phyloP scores from a whole-genome alignment of 2,329 filamentous ascomycete genomes.

The Botryotinia calthae region DNA sequence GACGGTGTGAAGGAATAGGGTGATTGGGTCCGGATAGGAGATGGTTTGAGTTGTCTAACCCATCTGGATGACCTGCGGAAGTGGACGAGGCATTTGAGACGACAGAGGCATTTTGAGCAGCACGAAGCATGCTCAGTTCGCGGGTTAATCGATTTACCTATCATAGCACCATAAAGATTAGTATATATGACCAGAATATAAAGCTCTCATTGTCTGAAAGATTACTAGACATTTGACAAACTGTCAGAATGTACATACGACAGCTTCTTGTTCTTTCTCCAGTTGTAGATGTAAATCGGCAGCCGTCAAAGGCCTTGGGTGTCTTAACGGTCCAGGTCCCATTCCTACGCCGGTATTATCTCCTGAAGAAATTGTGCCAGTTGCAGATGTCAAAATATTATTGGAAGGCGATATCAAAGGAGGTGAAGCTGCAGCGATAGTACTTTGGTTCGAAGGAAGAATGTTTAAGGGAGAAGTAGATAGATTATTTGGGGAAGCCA shows the following conservation, averaged over 20 bases:
- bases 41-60: constrained; percentile 51
- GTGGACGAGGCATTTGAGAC: constrained; percentile 64
- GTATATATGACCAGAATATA: background rate
- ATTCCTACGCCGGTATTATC: constrained; percentile 49
- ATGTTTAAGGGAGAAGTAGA: constrained; percentile 69
- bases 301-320: constrained; percentile 82
- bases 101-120: constrained; percentile 64
- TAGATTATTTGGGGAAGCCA: constrained; percentile 49
- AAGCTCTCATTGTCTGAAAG: background rate
- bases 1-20: constrained; percentile 52
- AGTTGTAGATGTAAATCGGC: constrained; percentile 86
- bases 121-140: constrained; percentile 80
- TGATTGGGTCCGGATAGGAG: constrained; percentile 57
- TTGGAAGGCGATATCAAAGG: constrained; percentile 32
- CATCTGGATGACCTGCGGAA: constrained; percentile 51
- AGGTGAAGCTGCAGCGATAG: constrained; percentile 33
- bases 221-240: background rate
- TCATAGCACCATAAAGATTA: constrained; percentile 8
- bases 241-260: constrained; percentile 56
- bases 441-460: constrained; percentile 42
- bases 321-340: constrained; percentile 72
- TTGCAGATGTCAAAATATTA: constrained; percentile 18
- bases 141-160: constrained; percentile 91
- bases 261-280: constrained; percentile 92
- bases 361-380: constrained; percentile 15